A percentile compares a stretch with the other conserved stretches of the same genome.
These are phyloP conservation scores for Stephania cephalantha DNA, from an alignment of 164 flowering plant genomes.

Conservation along the genomic window DNA sequence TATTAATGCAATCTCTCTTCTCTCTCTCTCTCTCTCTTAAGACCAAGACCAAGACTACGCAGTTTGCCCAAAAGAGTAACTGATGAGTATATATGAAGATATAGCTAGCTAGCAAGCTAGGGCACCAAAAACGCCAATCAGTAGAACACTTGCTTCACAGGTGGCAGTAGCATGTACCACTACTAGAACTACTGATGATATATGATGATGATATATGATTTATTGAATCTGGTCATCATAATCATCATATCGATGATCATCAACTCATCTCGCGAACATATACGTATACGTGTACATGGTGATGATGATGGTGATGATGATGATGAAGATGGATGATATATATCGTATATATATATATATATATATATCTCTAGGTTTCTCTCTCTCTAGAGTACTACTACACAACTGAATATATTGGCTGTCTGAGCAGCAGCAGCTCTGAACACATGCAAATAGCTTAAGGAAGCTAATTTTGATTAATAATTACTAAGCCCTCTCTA, in stretches of 20 bases:
- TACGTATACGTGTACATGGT: too few species aligned
- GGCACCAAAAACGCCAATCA: slow-evolving; percentile 8
- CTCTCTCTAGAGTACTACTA: slow-evolving; percentile 20
- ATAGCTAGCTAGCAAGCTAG: background rate
- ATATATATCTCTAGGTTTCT: slow-evolving; percentile 13
- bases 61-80: slow-evolving; percentile 1
- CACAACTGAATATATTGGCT: slow-evolving; percentile 37
- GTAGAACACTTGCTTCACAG: slow-evolving; percentile 12
- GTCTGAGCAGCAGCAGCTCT: slow-evolving; percentile 41
- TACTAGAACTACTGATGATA: too few species aligned
- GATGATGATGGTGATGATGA: too few species aligned
- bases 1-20: background rate
- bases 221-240: too few species aligned
- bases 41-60: background rate
- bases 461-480: too few species aligned
- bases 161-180: too few species aligned
- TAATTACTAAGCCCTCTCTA: slow-evolving; percentile 11
- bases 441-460: slow-evolving; percentile 18
- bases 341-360: too few species aligned
- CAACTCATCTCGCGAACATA: too few species aligned
- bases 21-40: slow-evolving; percentile 1
- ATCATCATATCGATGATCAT: too few species aligned
- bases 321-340: slow-evolving; percentile 19
- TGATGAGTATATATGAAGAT: background rate
- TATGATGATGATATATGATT: too few species aligned